Percentiles rank a stretch among this genome's conserved stretches.
Evolutionary conservation across 164 flowering plant genomes (phyloP).

Genomic region (Piper betle): DNA sequence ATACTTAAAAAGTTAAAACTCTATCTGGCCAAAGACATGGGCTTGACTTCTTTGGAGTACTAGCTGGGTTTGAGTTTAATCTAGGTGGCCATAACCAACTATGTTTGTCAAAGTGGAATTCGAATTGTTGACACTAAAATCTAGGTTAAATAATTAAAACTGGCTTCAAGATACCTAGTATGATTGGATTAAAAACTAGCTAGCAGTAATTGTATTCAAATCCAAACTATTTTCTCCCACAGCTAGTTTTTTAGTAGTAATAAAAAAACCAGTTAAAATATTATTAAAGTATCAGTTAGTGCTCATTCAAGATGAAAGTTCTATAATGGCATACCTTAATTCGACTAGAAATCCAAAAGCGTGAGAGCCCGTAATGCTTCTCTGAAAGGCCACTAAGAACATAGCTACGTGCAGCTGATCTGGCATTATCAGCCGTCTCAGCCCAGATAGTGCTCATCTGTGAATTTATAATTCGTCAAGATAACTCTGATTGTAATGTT

Average conservation of each 20-base stretch:
- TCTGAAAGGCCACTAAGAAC: conserved; percentile 90
- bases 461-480: conserved; percentile 2
- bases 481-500: background rate
- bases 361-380: conserved; percentile 62
- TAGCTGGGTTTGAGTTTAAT: too few species aligned
- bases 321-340: conserved; percentile 41
- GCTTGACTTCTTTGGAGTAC: too few species aligned
- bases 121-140: too few species aligned
- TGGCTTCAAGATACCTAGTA: background rate
- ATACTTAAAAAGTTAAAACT: too few species aligned
- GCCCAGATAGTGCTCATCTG: conserved; percentile 98
- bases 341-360: conserved; percentile 66
- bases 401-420: conserved; percentile 69
- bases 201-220: background rate
- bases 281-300: too few species aligned
- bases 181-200: background rate
- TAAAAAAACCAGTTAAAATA: too few species aligned
- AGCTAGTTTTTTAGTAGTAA: too few species aligned
- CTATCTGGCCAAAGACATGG: too few species aligned
- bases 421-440: conserved; percentile 80
- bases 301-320: background rate
- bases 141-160: too few species aligned
- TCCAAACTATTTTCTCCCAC: too few species aligned
- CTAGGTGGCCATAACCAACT: too few species aligned
- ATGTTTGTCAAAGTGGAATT: too few species aligned